Percentiles rank a stretch among this genome's conserved stretches.
Conservation (phyloP, 169 alveolate species). For the Perkinsus olseni region DNA sequence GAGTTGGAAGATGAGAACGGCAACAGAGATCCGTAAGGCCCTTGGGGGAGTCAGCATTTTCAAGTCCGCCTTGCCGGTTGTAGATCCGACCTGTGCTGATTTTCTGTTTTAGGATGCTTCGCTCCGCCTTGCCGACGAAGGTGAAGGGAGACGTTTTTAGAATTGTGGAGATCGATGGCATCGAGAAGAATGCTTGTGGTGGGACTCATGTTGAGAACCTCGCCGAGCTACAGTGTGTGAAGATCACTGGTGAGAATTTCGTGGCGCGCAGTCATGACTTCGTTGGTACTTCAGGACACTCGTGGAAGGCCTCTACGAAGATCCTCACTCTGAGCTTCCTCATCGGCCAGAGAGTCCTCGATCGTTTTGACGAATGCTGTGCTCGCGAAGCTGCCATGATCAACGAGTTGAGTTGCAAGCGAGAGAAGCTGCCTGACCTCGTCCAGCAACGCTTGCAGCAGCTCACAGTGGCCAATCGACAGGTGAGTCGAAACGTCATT, state of each 20-base stretch:
- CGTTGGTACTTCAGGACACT: background rate
- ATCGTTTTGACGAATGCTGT: background rate
- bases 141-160: background rate
- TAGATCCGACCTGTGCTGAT: background rate
- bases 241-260: background rate
- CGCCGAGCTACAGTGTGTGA: background rate
- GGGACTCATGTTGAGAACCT: background rate
- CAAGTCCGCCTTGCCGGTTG: background rate
- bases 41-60: no score
- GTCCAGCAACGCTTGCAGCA: background rate
- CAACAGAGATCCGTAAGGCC: background rate
- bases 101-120: background rate
- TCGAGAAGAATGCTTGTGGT: background rate
- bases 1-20: background rate
- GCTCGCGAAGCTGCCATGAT: background rate
- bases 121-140: background rate
- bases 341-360: background rate
- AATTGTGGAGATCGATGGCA: background rate
- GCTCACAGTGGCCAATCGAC: background rate
- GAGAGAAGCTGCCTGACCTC: background rate
- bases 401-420: background rate
- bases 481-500: background rate
- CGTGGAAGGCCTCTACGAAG: background rate
- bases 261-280: background rate
- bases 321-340: background rate